Percentiles rank a stretch among this genome's conserved stretches.
Conservation (phyloP, 2,329 filamentous ascomycete genomes). For the Aspergillus puulaauensis region DNA sequence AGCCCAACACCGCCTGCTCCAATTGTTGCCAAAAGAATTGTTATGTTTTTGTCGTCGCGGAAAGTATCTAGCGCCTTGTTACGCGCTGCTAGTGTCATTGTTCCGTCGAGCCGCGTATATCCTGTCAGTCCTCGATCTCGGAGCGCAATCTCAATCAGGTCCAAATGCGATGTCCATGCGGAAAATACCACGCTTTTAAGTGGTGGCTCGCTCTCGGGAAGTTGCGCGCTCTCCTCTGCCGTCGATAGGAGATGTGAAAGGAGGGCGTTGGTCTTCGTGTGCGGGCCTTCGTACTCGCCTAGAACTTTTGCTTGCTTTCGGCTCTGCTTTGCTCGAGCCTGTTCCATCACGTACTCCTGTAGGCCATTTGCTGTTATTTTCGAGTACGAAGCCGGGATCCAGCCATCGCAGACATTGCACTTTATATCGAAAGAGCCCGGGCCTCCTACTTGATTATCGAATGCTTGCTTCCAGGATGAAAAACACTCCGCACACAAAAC, state of each 20-base stretch:
- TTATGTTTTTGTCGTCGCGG: conserved; percentile 67
- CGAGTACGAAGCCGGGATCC: conserved; percentile 65
- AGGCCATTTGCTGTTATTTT: conserved; percentile 63
- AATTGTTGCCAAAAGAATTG: conserved; percentile 87
- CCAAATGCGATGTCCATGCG: conserved; percentile 91
- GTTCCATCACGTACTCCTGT: conserved; percentile 51
- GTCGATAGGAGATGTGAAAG: conserved; percentile 70
- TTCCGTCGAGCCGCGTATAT: conserved; percentile 83
- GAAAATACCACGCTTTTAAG: conserved; percentile 95
- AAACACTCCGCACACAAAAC: conserved; percentile 77
- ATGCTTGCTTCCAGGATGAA: conserved; percentile 56
- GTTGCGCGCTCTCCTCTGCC: conserved; percentile 53
- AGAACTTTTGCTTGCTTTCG: conserved; percentile 59
- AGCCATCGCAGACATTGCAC: conserved; percentile 69
- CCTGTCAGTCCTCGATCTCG: conserved; percentile 53
- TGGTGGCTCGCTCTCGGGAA: conserved; percentile 62
- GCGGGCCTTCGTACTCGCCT: conserved; percentile 75
- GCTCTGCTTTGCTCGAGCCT: conserved; percentile 56
- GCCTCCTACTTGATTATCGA: conserved; percentile 43
- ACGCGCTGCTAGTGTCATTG: conserved; percentile 75
- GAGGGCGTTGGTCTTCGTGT: conserved; percentile 86
- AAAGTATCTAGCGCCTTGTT: conserved; percentile 75
- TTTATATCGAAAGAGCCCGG: conserved; percentile 47
- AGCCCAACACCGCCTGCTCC: conserved; percentile 88
- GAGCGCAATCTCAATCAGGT: conserved; percentile 84